Percentiles rank a stretch among this genome's conserved stretches.
These are phyloP conservation scores for Hypomyces perniciosus DNA, from an alignment of 2,329 filamentous ascomycete species.

Conservation along the genomic window DNA sequence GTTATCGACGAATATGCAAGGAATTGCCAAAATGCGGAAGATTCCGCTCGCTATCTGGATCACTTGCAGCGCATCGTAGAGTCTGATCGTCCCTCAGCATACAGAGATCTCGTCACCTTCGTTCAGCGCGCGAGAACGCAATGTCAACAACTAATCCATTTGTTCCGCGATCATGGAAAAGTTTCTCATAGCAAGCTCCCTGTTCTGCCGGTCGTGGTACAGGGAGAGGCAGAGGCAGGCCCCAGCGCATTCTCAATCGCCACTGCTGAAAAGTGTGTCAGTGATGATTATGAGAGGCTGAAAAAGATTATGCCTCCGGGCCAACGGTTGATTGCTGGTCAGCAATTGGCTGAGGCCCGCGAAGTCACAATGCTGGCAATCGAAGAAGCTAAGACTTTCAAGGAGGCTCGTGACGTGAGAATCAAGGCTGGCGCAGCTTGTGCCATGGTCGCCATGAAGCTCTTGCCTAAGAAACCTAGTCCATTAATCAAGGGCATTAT, in stretches of 20 bases:
- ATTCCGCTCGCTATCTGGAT: conserved; percentile 47
- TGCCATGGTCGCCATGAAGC: conserved; percentile 78
- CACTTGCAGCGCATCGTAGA: conserved; percentile 73
- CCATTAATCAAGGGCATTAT: conserved; percentile 93
- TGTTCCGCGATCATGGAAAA: conserved; percentile 88
- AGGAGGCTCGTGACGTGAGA: conserved; percentile 76
- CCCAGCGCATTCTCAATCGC: conserved; percentile 85
- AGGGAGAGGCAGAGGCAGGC: conserved; percentile 86
- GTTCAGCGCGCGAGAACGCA: conserved; percentile 86
- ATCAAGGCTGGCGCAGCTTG: conserved; percentile 82
- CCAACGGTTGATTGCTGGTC: conserved; percentile 75
- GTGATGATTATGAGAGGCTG: conserved; percentile 77
- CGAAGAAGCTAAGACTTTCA: conserved; percentile 70
- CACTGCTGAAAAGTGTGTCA: conserved; percentile 83
- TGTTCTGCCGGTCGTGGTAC: conserved; percentile 79
- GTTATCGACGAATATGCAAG: conserved; percentile 85
- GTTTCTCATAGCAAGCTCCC: conserved; percentile 71
- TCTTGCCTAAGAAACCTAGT: conserved; percentile 88
- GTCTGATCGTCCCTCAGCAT: conserved; percentile 71
- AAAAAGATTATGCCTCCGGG: conserved; percentile 86
- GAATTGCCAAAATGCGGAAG: conserved; percentile 40
- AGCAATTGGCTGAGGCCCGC: conserved; percentile 73
- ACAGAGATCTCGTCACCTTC: conserved; percentile 84
- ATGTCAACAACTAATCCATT: conserved; percentile 81
- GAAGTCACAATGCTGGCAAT: conserved; percentile 66